Conservation (phyloP, 306 rosid species). For the Cicer bijugum region DNA sequence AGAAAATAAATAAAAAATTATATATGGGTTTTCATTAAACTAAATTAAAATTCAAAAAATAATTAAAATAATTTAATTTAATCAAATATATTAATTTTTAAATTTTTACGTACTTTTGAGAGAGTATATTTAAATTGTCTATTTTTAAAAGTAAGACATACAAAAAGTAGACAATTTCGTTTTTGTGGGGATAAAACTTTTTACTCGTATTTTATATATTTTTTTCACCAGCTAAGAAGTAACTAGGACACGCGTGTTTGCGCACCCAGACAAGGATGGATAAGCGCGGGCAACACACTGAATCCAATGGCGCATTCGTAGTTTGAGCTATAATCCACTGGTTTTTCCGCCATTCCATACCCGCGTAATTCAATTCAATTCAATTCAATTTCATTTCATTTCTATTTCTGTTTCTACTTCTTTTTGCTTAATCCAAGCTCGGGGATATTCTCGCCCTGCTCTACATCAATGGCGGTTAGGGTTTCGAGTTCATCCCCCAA, state of each 20-base stretch:
- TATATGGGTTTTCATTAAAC: no score
- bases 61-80: no score
- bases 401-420: constrained; percentile 45
- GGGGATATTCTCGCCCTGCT: constrained; percentile 42
- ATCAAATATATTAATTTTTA: no score
- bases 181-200: no score
- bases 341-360: constrained; percentile 30
- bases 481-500: constrained; percentile 60
- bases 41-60: no score
- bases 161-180: no score
- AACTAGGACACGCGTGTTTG: neutral
- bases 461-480: constrained; percentile 76
- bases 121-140: no score
- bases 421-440: constrained; percentile 44
- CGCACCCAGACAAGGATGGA: neutral
- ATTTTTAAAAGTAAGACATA: no score
- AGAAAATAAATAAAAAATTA: no score
- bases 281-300: constrained; percentile 5
- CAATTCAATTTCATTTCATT: neutral
- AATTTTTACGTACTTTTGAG: no score
- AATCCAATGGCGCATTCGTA: constrained; percentile 47
- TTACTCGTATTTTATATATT: no score
- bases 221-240: neutral
- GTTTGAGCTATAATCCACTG: constrained; percentile 33
- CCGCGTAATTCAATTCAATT: constrained; percentile 40